These are phyloP conservation scores for Phytopythium oedochilum DNA, from an alignment of 352 stramenopile species.

Conservation along the genomic window DNA sequence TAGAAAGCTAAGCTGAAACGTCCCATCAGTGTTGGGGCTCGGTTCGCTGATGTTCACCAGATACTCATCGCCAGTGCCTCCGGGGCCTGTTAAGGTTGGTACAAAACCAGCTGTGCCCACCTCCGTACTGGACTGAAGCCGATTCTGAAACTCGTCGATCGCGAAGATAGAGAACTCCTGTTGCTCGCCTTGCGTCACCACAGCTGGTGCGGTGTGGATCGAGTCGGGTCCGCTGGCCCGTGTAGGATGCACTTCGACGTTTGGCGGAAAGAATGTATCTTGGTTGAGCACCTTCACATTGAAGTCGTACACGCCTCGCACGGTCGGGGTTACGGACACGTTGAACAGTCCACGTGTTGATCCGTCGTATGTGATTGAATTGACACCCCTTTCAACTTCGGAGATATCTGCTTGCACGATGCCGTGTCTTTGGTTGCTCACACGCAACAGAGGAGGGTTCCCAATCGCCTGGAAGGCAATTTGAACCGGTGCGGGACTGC, in stretches of 20 bases:
- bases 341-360: slow-evolving; percentile 63
- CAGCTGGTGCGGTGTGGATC: slow-evolving; percentile 70
- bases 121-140: slow-evolving; percentile 76
- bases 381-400: slow-evolving; percentile 66
- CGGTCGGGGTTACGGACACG: slow-evolving; percentile 77
- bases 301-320: slow-evolving; percentile 67
- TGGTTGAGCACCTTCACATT: slow-evolving; percentile 41
- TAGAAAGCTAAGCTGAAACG: slow-evolving; percentile 77
- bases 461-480: slow-evolving; percentile 50
- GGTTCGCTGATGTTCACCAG: slow-evolving; percentile 42
- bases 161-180: slow-evolving; percentile 86
- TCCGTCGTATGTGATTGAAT: slow-evolving; percentile 68
- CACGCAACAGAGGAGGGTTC: slow-evolving; percentile 28
- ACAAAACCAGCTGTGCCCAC: slow-evolving; percentile 50
- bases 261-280: slow-evolving; percentile 62
- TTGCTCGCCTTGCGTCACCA: slow-evolving; percentile 74
- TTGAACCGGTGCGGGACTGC: slow-evolving; percentile 19
- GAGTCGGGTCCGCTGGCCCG: slow-evolving; percentile 53
- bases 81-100: slow-evolving; percentile 42
- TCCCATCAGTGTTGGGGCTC: slow-evolving; percentile 83
- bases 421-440: slow-evolving; percentile 41
- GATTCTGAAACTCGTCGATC: slow-evolving; percentile 91
- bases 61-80: slow-evolving; percentile 22
- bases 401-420: slow-evolving; percentile 38
- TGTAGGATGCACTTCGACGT: slow-evolving; percentile 77